Percentiles rank a stretch among this genome's conserved stretches.
phyloP scores from a whole-genome alignment of 2,329 filamentous ascomycete genomes.

The Microsporum audouinii region DNA sequence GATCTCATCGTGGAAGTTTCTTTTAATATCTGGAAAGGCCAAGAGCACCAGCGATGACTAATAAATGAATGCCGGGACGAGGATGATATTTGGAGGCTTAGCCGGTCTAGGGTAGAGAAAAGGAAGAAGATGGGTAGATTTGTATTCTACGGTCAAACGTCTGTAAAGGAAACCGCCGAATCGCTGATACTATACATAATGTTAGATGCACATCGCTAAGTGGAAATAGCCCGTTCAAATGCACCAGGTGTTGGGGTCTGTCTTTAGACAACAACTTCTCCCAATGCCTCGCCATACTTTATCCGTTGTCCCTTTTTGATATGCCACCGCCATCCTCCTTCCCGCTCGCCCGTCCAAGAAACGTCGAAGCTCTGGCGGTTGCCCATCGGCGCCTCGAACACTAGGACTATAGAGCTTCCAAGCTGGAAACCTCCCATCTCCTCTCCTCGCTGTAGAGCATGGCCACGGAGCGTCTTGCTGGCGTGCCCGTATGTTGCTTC shows the following conservation, averaged over 20 bases:
- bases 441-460: slow-evolving; percentile 75
- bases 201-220: background rate
- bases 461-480: slow-evolving; percentile 65
- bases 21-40: too few relatives aligned
- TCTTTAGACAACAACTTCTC: slow-evolving; percentile 43
- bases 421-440: slow-evolving; percentile 98
- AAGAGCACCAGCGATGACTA: background rate
- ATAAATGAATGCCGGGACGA: background rate
- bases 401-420: slow-evolving; percentile 85
- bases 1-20: too few relatives aligned
- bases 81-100: too few relatives aligned
- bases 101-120: background rate
- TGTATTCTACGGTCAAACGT: background rate
- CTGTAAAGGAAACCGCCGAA: background rate
- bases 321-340: slow-evolving; percentile 69
- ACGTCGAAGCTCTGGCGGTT: slow-evolving; percentile 46
- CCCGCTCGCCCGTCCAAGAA: slow-evolving; percentile 47
- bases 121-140: background rate
- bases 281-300: slow-evolving; percentile 78
- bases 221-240: too few relatives aligned
- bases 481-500: slow-evolving; percentile 81
- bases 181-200: background rate
- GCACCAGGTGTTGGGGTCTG: background rate
- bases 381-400: slow-evolving; percentile 82
- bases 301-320: slow-evolving; percentile 80